Evolutionary conservation across 495 filamentous ascomycete species (phyloP), one percentile per base, ranked within the genome.

Genomic region (Penicillium turbatum): DNA sequence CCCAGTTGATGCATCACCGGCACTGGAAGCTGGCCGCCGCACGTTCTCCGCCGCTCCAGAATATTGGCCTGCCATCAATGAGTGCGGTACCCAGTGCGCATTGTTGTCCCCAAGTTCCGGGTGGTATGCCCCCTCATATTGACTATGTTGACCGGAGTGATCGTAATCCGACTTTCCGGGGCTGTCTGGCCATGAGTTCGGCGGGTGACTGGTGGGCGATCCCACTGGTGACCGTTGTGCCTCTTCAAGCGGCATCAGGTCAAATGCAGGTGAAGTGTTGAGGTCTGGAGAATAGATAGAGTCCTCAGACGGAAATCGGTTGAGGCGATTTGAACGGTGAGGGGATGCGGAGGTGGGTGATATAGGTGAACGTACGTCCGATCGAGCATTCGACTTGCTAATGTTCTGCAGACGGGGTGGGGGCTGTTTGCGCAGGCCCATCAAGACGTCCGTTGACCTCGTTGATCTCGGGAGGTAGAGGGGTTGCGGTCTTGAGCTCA

Each of bases 391-490:
- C 48, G 66, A 56, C 66, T 71, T 67, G 36, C 57, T 59, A 41
- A 71, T 65, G 54, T 68, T 67, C 40, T 73, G 59, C 44, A 76
- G 68, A 46, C 68, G 71, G 45, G 72, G 72, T 49, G 73, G 73
- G 55, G 72, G 69, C 62, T 61, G 66, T 63, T 76, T 76, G 56
- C 73, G 71, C 61, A 76, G 62, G 58, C 74, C 73, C 73, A 76
- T 76, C 61, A 74, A 74, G 66, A 59, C 67, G 41, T 41, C 46
- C 17, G 24, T 30, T 46, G 36, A 54, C 7, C 30, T n/a, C 17
- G 24, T 30, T 46, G 36, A 54, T 5, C 30, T n/a, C 15, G 21
- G 47, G 19, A 19, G 4, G 24, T 12, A 31, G 32, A 32, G 39
- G 41, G 31, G 41, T 26, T 31, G 37, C 27, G 38, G 31, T 0